A percentile compares a stretch with the other conserved stretches of the same genome.
phyloP scores from a whole-genome alignment of 208 protist genomes.

The Leishmania arabica region DNA sequence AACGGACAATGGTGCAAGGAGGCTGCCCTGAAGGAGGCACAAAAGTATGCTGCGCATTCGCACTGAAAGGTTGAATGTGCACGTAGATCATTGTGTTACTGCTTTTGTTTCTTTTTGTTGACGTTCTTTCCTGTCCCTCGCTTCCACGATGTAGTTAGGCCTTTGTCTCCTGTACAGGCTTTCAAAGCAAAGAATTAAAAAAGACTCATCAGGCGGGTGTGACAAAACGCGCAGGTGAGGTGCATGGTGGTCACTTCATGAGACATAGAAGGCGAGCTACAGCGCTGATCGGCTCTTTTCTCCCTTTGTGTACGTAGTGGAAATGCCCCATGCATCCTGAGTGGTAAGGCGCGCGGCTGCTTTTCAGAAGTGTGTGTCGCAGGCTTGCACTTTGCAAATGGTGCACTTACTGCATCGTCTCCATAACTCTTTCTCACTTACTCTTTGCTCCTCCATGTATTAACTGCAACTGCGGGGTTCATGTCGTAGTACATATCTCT shows the following conservation, averaged over 20 bases:
- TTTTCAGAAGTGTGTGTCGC: background rate
- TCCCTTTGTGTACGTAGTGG: background rate
- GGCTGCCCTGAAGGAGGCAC: constrained; percentile 75
- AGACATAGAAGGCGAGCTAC: background rate
- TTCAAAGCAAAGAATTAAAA: background rate
- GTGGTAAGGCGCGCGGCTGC: background rate
- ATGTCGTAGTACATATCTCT: background rate
- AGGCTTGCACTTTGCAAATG: too few relatives aligned
- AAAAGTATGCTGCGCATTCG: constrained; percentile 35
- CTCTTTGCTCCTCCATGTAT: background rate
- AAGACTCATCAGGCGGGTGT: background rate
- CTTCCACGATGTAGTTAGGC: constrained; percentile 8
- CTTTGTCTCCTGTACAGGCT: background rate
- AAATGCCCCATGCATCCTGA: background rate
- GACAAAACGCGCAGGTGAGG: background rate
- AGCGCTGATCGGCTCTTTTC: background rate
- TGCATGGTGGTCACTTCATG: background rate
- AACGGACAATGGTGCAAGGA: constrained; percentile 77
- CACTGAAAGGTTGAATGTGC: constrained; percentile 6
- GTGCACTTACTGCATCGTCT: background rate
- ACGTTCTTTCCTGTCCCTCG: background rate
- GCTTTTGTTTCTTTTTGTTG: background rate
- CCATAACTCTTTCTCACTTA: background rate
- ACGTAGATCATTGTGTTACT: background rate
- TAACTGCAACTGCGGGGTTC: background rate